Base-by-base conservation (phyloP, 805 yeast species). In the Metschnikowia lochheadii region DNA sequence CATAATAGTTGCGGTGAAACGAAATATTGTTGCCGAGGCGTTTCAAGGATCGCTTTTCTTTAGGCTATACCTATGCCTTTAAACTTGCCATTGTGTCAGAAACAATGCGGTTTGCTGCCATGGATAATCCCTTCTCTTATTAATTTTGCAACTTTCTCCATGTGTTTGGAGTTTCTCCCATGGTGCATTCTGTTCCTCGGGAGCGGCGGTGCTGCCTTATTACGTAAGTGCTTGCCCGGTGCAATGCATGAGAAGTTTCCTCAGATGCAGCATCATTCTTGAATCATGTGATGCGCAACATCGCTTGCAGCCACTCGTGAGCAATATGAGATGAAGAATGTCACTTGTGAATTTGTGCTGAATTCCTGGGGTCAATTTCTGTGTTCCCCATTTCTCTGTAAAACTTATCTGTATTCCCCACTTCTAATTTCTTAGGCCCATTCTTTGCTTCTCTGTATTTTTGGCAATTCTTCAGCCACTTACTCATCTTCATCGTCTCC, bases 401-500 rank as follows among this genome's bases (percentile, higher is more conserved):
- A 11, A 1, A 4, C 29, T 26, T 26, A 4, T 10, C 29, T 8
- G 29, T 26, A 8, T 26, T 15, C 36, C 4, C 17, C 36, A 34
- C 15, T 34, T 2, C 15, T 15, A n/a, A 14, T 34, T 34, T 15
- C 17, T n/a, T 34, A 7, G 17, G 10, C 36, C 36, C 11, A 26
- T 26, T 26, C 10, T 26, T 26, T 26, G 29, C 29, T 26, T 8
- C 29, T 26, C 29, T 26, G 29, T 26, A 26, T 26, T 11, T 18
- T 13, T 37, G 40, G 17, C n/a, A 41, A 26, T 17, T 29, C 35
- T 13, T 8, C 44, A 8, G 29, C 29, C 29, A 10, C 11, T 26
- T 11, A 26, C 11, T 26, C 29, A 26, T 50, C 48, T 10, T 55
- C 66, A 43, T 63, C 69, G 35, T 63, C 51, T 7, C 70, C 75